Conservation (phyloP, 2,329 filamentous ascomycete species). For the Raffaelea arxii region DNA sequence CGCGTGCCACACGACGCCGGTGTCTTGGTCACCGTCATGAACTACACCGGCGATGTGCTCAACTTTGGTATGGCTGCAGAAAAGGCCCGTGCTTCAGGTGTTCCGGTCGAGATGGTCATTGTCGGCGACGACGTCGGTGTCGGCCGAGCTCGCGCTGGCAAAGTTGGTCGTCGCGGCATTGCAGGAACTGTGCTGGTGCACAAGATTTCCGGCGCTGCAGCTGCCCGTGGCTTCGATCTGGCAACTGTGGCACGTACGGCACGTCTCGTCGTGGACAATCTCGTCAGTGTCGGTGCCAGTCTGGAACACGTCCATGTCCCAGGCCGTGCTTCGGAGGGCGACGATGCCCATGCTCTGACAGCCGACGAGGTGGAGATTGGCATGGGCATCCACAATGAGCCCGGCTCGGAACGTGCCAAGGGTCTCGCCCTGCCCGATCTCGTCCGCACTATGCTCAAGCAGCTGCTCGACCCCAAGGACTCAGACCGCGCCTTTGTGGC, state of each 20-base stretch:
- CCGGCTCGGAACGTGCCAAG: slow-evolving; percentile 42
- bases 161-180: slow-evolving; percentile 84
- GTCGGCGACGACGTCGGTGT: slow-evolving; percentile 91
- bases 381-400: slow-evolving; percentile 72
- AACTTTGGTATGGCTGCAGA: slow-evolving; percentile 93
- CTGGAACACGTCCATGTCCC: slow-evolving; percentile 91
- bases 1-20: slow-evolving; percentile 53
- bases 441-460: slow-evolving; percentile 56
- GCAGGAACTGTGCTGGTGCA: slow-evolving; percentile 86
- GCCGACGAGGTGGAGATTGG: slow-evolving; percentile 53
- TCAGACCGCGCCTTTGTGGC: slow-evolving; percentile 61
- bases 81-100: slow-evolving; percentile 73
- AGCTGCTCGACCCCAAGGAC: slow-evolving; percentile 57
- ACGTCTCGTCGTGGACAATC: slow-evolving; percentile 59
- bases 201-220: slow-evolving; percentile 79
- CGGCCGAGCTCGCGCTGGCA: slow-evolving; percentile 70
- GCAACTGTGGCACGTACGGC: slow-evolving; percentile 66
- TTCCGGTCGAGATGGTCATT: slow-evolving; percentile 78
- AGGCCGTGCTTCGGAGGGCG: slow-evolving; percentile 47
- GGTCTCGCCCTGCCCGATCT: slow-evolving; percentile 43
- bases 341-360: slow-evolving; percentile 45
- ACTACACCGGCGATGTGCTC: slow-evolving; percentile 82
- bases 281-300: slow-evolving; percentile 78
- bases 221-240: slow-evolving; percentile 57
- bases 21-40: slow-evolving; percentile 88